phyloP scores from a whole-genome alignment of 1,139 yeast species.

The Yamadazyma pseudoaaseri region DNA sequence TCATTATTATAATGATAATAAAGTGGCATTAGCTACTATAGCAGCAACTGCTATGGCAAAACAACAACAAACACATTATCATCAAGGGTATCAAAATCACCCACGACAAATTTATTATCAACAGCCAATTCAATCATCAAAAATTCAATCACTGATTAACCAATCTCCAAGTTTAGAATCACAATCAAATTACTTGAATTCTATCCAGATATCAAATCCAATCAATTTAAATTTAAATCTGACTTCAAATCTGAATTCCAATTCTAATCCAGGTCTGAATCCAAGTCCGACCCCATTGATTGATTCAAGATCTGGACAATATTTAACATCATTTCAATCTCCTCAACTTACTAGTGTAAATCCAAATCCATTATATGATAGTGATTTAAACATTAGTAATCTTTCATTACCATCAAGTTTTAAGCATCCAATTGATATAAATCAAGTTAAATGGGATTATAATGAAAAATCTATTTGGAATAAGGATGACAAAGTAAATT shows the following conservation, averaged over 20 bases:
- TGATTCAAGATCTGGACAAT: background rate
- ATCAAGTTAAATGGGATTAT: slow-evolving; percentile 12
- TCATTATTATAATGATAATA: slow-evolving; percentile 5
- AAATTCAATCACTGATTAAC: background rate
- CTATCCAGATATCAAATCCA: background rate
- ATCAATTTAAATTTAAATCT: background rate
- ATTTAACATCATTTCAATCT: slow-evolving; percentile 6
- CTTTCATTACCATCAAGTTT: slow-evolving; percentile 12
- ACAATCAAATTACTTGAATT: background rate
- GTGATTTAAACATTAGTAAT: slow-evolving; percentile 11
- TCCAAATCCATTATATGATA: slow-evolving; percentile 5
- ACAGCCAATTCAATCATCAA: background rate
- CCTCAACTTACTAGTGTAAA: slow-evolving; percentile 5
- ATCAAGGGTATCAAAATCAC: slow-evolving; percentile 2
- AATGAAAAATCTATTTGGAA: slow-evolving; percentile 15
- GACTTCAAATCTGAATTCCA: slow-evolving; percentile 1
- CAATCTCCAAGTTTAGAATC: background rate
- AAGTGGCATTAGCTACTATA: slow-evolving; percentile 10
- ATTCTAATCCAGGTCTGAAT: slow-evolving; percentile 2
- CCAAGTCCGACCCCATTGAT: slow-evolving; percentile 3
- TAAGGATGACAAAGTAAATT: slow-evolving; percentile 14
- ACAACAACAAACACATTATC: slow-evolving; percentile 7
- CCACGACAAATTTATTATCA: background rate
- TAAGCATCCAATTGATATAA: slow-evolving; percentile 9
- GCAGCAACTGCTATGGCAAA: slow-evolving; percentile 13